Evolutionary conservation across 371 early-diverging fungal species (phyloP).

Genomic region (Apophysomyces ossiformis): DNA sequence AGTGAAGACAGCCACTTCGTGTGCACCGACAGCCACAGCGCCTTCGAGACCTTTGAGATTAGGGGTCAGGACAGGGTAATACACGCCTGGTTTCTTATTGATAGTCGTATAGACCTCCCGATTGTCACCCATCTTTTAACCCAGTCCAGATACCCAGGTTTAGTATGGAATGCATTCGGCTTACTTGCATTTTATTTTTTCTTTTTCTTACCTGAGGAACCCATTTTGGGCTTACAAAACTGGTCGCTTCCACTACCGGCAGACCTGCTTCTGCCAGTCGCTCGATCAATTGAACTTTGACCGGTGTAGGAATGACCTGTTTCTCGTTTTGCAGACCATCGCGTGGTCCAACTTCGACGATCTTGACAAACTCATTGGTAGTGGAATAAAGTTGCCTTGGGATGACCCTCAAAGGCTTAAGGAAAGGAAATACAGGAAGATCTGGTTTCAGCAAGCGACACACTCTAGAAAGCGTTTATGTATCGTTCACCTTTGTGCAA

Average conservation of each 20-base stretch:
- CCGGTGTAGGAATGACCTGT: constrained; percentile 76
- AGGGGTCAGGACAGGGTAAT: constrained; percentile 92
- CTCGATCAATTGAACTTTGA: constrained; percentile 87
- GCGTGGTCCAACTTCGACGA: constrained; percentile 94
- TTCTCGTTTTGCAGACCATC: constrained; percentile 98
- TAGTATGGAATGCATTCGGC: too few species aligned
- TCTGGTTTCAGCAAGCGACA: background rate
- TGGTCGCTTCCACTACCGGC: constrained; percentile 87
- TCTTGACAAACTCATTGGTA: constrained; percentile 59
- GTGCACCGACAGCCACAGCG: constrained; percentile 78
- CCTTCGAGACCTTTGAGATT: constrained; percentile 87
- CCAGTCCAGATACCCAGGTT: too few species aligned
- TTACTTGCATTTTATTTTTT: background rate
- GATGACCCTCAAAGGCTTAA: background rate
- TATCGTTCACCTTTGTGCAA: background rate
- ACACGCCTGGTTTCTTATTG: constrained; percentile 60
- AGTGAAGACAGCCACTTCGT: constrained; percentile 93
- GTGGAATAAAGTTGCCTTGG: constrained; percentile 3
- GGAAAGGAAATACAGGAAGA: background rate
- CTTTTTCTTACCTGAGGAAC: constrained; percentile 83
- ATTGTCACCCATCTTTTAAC: constrained; percentile 85
- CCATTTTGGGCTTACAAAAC: constrained; percentile 98
- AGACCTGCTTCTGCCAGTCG: constrained; percentile 84
- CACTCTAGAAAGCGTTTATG: background rate
- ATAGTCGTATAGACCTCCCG: constrained; percentile 76